These are phyloP conservation scores for Trametes maxima DNA, from an alignment of 768 basidiomycete genomes.

Conservation along the genomic window DNA sequence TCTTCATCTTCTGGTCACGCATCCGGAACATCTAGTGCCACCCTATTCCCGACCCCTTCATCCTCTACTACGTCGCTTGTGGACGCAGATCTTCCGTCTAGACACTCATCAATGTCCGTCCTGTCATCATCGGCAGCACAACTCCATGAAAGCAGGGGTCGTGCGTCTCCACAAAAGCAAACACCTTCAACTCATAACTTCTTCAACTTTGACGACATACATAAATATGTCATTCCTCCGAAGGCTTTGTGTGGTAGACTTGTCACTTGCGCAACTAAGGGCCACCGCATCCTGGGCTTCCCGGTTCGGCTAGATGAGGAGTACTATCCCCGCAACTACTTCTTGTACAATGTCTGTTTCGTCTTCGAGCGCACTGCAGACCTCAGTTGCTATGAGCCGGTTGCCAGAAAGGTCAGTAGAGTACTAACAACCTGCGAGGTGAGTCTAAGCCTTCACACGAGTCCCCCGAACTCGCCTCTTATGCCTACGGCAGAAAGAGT, in stretches of 20 bases:
- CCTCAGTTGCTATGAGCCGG: conserved; percentile 92
- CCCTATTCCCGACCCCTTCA: conserved; percentile 36
- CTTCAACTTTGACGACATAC: conserved; percentile 90
- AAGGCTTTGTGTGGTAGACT: conserved; percentile 85
- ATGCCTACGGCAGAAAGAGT: conserved; percentile 67
- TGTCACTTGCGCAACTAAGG: conserved; percentile 80
- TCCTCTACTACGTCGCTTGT: conserved; percentile 30
- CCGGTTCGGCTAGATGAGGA: conserved; percentile 71
- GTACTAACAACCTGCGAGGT: conserved; percentile 91
- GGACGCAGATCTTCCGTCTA: conserved; percentile 40
- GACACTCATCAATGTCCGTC: conserved; percentile 56
- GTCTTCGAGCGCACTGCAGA: conserved; percentile 93
- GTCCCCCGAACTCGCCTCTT: not conserved
- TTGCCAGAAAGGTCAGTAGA: conserved; percentile 92
- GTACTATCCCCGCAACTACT: conserved; percentile 83
- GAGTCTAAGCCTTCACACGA: conserved; percentile 27
- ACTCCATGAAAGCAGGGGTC: conserved; percentile 46
- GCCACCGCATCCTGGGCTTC: conserved; percentile 88
- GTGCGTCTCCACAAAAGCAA: conserved; percentile 30
- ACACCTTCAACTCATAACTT: conserved; percentile 51
- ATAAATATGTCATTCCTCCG: conserved; percentile 92
- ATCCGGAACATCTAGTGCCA: conserved; percentile 20
- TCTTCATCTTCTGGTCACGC: conserved; percentile 24
- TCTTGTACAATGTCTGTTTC: conserved; percentile 94
- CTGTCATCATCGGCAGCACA: conserved; percentile 49